A percentile compares a stretch with the other conserved stretches of the same genome.
Evolutionary conservation across 2,329 filamentous ascomycete species (phyloP).

Genomic region (Phaeosphaeriaceae sp.): DNA sequence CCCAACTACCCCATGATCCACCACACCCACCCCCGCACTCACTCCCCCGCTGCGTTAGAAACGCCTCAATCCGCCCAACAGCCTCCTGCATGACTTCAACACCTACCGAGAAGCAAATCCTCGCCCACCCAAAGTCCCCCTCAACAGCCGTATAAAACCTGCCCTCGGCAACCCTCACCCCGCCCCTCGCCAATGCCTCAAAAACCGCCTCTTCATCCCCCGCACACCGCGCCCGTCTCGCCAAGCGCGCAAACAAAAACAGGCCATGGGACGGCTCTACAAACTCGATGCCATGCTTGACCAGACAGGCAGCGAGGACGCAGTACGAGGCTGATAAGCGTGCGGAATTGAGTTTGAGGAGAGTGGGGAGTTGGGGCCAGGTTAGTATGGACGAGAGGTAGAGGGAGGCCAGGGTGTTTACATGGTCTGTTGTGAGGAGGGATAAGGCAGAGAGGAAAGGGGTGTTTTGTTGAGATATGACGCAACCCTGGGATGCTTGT

Average conservation of each 20-base stretch:
- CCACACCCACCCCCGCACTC: no score
- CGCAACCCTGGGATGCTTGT: slow-evolving; percentile 32
- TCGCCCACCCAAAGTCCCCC: slow-evolving; percentile 37
- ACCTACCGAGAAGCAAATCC: slow-evolving; percentile 30
- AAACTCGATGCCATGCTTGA: slow-evolving; percentile 23
- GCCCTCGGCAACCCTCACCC: slow-evolving; percentile 26
- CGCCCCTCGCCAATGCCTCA: slow-evolving; percentile 21
- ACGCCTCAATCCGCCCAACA: slow-evolving; percentile 19
- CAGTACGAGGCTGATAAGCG: slow-evolving; percentile 29
- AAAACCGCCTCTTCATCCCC: slow-evolving; percentile 30
- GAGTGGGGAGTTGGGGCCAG: slow-evolving; percentile 34
- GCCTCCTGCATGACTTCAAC: slow-evolving; percentile 22
- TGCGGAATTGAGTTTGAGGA: slow-evolving; percentile 31
- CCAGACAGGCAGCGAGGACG: slow-evolving; percentile 22
- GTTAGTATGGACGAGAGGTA: slow-evolving; percentile 31
- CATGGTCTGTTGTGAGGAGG: slow-evolving; percentile 22
- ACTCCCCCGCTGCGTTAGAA: slow-evolving; percentile 6
- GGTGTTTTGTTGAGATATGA: slow-evolving; percentile 39
- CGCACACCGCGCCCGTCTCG: slow-evolving; percentile 13
- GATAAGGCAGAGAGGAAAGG: slow-evolving; percentile 26
- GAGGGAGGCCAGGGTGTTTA: slow-evolving; percentile 25
- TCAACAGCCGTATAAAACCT: slow-evolving; percentile 31
- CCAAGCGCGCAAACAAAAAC: slow-evolving; percentile 34
- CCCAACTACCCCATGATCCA: neutral
- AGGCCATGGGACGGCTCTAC: slow-evolving; percentile 35